Base-by-base conservation (phyloP, 108 stramenopile genomes). In the Heterococcus sp. region DNA sequence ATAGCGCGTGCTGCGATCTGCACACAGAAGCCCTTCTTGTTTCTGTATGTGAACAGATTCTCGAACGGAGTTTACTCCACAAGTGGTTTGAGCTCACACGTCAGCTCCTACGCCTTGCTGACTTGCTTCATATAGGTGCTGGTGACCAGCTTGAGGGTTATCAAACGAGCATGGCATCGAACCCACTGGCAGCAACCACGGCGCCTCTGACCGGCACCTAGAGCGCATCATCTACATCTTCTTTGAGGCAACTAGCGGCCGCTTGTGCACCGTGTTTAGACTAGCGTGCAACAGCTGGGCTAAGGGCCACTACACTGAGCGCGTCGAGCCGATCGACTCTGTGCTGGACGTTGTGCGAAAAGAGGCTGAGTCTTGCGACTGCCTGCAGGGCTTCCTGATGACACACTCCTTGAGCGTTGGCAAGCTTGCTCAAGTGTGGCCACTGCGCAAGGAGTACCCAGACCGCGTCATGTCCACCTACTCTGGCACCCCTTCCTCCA, bases 231-330 rank as follows among this genome's bases (percentile, higher is more conserved):
- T 91, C 65, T 93, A 93, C 65, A 92, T 92, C 89, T 93, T 82
- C 90, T 94, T 89, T 91, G 93, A 75, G 89, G 92, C 89, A 30
- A 87, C 86, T 63, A 86, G 84, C 27, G 94, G 92, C 35, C 90
- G 93, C 64, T 97, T 88, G 95, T 96, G 65, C 95, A 94, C 29
- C 93, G 87, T 35, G 86, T 85, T 67, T 94, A 95, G 86, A 90
- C 91, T 30, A 93, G 92, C 2, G 93, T 92, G 92, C 21, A 93
- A 93, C 88, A 92, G 92, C 83, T 85, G 95, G 95, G 95, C 95
- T 88, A 95, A 95, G 89, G 95, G 95, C 78, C 94, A 95, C 84
- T 96, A 96, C 92, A 96, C 95, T 2, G 94, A 95, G 88, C 94
- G 95, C 32, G 95, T 93, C 35, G 94, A 96, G 89, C 93, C 95